Evolutionary conservation across 164 flowering plant species (phyloP).

Genomic region (grape (Vitis vinifera)): DNA sequence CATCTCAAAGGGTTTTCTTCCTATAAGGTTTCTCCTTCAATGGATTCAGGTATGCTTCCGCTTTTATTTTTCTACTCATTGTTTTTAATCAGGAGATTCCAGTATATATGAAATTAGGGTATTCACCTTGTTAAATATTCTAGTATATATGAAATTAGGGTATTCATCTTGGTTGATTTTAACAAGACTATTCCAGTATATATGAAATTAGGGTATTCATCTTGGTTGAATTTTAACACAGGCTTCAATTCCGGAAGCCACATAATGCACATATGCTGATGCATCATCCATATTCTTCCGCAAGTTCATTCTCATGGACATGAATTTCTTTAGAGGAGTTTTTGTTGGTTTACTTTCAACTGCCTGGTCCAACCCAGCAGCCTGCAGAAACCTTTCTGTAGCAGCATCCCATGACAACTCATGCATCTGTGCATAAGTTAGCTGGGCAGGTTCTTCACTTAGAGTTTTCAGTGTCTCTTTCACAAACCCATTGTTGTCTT

Average conservation of each 20-base stretch:
- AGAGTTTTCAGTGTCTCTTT: conserved; percentile 50
- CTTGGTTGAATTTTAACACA: no score
- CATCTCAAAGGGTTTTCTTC: no score
- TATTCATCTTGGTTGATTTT: no score
- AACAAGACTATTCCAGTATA: no score
- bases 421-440: conserved; percentile 61
- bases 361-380: conserved; percentile 45
- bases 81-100: no score
- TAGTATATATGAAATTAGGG: no score
- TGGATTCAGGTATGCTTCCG: no score
- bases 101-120: no score
- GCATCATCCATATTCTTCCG: conserved; percentile 61
- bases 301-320: conserved; percentile 53
- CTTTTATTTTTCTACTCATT: no score
- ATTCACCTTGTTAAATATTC: no score
- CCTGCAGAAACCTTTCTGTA: conserved; percentile 67
- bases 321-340: conserved; percentile 32
- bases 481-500: conserved; percentile 56
- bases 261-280: conserved; percentile 65
- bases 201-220: no score
- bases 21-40: no score
- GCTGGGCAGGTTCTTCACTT: conserved; percentile 54
- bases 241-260: conserved; percentile 64
- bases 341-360: conserved; percentile 11
- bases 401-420: conserved; percentile 95